Conservation (phyloP, 2,329 filamentous ascomycete genomes). For the Arthroderma sp. region DNA sequence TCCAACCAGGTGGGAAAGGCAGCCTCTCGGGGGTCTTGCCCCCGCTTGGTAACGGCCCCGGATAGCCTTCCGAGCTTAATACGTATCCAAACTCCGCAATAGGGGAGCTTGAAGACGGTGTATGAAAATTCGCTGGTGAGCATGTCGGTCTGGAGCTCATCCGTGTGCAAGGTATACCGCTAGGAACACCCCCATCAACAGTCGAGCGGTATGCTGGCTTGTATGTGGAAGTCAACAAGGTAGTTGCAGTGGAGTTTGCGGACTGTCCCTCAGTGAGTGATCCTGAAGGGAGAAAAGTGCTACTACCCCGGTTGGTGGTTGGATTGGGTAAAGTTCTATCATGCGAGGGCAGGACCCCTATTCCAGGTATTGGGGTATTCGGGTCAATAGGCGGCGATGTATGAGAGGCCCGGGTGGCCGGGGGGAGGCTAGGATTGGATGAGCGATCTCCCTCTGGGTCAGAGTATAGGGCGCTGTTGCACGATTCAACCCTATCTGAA, state of each 20-base stretch:
- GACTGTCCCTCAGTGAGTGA: background rate
- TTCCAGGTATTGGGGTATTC: slow-evolving; percentile 15
- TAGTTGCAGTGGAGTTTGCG: background rate
- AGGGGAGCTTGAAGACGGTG: slow-evolving; percentile 8
- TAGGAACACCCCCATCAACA: slow-evolving; percentile 1
- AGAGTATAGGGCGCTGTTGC: background rate
- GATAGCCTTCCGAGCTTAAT: slow-evolving; percentile 4
- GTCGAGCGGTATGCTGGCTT: slow-evolving; percentile 3
- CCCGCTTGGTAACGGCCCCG: too few species aligned
- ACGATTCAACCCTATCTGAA: background rate
- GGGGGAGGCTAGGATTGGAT: background rate
- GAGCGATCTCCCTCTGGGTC: slow-evolving; percentile 1
- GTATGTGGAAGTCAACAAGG: background rate
- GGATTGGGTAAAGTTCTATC: slow-evolving; percentile 27
- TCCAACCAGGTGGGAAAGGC: too few species aligned
- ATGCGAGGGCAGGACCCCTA: slow-evolving; percentile 13
- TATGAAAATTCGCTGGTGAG: slow-evolving; percentile 2
- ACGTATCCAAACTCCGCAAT: slow-evolving; percentile 11
- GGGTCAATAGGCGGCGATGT: slow-evolving; percentile 16
- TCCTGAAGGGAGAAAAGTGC: slow-evolving; percentile 1
- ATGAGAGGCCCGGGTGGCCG: slow-evolving; percentile 9
- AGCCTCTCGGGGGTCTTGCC: too few species aligned
- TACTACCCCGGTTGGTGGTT: slow-evolving; percentile 13
- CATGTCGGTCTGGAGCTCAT: background rate
- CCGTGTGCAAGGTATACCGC: slow-evolving; percentile 2